Evolutionary conservation across 257 asterid species (phyloP), one percentile per base, ranked within the genome.

Genomic region (Linaria vulgaris): DNA sequence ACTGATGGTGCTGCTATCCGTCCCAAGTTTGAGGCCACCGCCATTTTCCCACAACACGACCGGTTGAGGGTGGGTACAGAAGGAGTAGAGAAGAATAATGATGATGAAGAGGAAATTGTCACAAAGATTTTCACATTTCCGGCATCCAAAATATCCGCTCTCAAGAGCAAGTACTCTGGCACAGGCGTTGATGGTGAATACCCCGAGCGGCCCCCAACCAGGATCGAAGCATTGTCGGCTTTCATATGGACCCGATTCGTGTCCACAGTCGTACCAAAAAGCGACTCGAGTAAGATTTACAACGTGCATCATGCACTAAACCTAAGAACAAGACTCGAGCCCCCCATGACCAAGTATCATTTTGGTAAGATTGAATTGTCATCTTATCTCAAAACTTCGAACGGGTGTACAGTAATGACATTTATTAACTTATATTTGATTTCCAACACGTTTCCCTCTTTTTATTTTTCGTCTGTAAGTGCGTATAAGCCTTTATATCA

Each of bases 321-420:
- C 70, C 50, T 79, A 9, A 49, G 83, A 43, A 72, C 51, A 44
- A 53, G 69, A 49, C 15, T 58, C 0, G 74, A 72, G 8, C 82
- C 85, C 6, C 80, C 78, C 0, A 17, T 77, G 59, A 27, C 80
- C 0, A 74, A 64, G 1, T 4, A 41, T 55, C 68, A 68, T 24
- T 82, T 79, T 5, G 85, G 85, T 0, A 81, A 78, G 43, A 53
- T 78, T 15, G n/a, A n/a, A n/a, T n/a, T n/a, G n/a, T n/a, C n/a
- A n/a, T n/a, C n/a, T n/a, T n/a, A n/a, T n/a, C n/a, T n/a, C n/a
- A n/a, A n/a, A n/a, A n/a, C n/a, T n/a, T n/a, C n/a, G n/a, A n/a
- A n/a, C n/a, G n/a, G n/a, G n/a, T n/a, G n/a, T n/a, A n/a, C n/a
- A n/a, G n/a, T n/a, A n/a, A n/a, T n/a, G n/a, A n/a, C n/a, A n/a